Base-by-base conservation (phyloP, 129 eudicot species). In the Chrysanthemum lavandulifolium region DNA sequence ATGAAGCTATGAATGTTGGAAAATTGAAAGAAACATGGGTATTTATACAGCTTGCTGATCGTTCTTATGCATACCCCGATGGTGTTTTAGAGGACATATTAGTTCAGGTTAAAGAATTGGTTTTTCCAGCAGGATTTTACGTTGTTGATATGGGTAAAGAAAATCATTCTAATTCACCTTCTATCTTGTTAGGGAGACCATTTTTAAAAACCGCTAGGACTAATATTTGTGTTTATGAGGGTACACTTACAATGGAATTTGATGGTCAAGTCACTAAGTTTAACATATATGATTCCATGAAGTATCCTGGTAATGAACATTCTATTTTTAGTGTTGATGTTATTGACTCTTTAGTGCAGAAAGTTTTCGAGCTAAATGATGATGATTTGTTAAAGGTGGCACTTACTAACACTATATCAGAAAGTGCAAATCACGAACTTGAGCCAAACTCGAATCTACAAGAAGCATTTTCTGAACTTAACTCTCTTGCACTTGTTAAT, bases 41-140 rank as follows among this genome's bases (percentile, higher is more conserved):
- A n/a, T 25, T 72, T 0, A 59, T 72, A 11, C 76, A 72, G 40
- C 21, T 72, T 12, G 76, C 47, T 6, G 68, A 72, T 40, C 6
- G 43, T 1, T 72, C 59, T 1, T 11, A 9, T 10, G 56, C 15
- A 1, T 18, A 72, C 33, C 67, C 68, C 5, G n/a, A 59, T 4
- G 68, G 76, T 7, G 67, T 72, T 3, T 9, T 72, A 43, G 76
- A 72, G 59, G 76, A 72, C 12, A 18, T 72, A 12, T 40, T 72
- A 11, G 76, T 72, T 47, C 67, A 72, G 2, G 76, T 33, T 33
- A 33, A 33, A 5, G 43, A 33, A 4, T 33, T 33, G 43, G 43
- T 33, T 33, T 33, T 33, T 33, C 45, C 6, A 19, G 57, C 67
- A 16, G 76, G 59, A 12, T 72, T 72, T 14, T 57, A 72, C 13